Evolutionary conservation across 345 rosid genomes (phyloP), one percentile per base, ranked within the genome.

Genomic region (Syzygium aqueum): DNA sequence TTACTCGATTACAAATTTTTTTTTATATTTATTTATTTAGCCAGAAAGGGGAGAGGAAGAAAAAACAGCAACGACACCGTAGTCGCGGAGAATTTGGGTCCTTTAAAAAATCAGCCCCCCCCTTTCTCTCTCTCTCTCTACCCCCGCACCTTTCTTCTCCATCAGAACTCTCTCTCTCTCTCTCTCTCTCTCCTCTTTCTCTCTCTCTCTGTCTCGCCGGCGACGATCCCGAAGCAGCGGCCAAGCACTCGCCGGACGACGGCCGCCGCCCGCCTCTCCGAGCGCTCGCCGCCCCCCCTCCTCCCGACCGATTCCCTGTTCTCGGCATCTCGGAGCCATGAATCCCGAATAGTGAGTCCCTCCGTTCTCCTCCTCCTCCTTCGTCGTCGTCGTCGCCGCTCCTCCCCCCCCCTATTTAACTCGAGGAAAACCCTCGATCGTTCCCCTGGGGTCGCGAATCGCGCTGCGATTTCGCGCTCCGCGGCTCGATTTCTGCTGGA

Each of bases 331-430:
- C 22, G 84, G 52, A 84, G 82, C 87, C 89, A 94, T 94, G 96
- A 94, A 91, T 89, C 94, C 94, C 49, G 96, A 94, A 84, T 94
- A 93, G 96, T 94, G 93, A 88, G 94, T 43, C 7, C 84, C 85
- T 65, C 77, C 78, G 80, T 40, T 52, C 46, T 43, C 46, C 46
- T 43, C 7, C 46, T 43, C 7, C 46, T 5, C 1, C 46, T 1
- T 6, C 46, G 5, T 3, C 43, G 46, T 43, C 46, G 46, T 43
- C 46, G 46, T 43, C 51, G 5, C 11, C 84, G 11, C 65, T 6
- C 65, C 65, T 15, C 11, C 28, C 30, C 30, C 28, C 30, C 7
- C 7, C 40, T 27, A 22, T 59, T 84, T 49, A n/a, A 25, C 37
- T 33, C 9, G 17, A 40, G 46, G 46, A 22, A 37, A 73, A 37